Evolutionary conservation across 306 rosid genomes (phyloP).

Genomic region (Calophaca sinica): DNA sequence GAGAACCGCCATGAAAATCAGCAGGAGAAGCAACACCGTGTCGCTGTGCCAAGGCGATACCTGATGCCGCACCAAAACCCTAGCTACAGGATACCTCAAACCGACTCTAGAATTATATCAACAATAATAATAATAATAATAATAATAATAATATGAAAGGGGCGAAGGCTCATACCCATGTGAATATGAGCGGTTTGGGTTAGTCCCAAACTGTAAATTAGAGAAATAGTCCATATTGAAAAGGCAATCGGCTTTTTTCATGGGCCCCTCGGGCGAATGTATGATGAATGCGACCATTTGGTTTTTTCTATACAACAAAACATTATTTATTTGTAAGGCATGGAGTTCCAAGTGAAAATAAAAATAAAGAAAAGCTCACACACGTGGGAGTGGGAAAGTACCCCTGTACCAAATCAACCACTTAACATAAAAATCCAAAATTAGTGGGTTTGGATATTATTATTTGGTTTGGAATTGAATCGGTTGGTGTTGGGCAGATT

Average conservation of each 20-base stretch:
- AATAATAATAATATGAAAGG: no score
- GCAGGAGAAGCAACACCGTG: no score
- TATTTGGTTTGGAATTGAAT: conserved; percentile 44
- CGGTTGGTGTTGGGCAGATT: conserved; percentile 29
- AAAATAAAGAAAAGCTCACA: conserved; percentile 20
- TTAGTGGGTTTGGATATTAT: conserved; percentile 45
- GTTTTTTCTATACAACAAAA: background rate
- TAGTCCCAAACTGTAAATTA: conserved; percentile 23
- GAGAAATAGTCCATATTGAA: conserved; percentile 27
- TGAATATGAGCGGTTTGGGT: background rate
- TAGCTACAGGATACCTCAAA: no score
- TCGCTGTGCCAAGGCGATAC: no score
- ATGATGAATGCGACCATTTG: conserved; percentile 51
- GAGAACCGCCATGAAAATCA: no score
- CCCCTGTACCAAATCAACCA: conserved; percentile 45
- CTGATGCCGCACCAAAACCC: no score
- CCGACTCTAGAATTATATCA: no score
- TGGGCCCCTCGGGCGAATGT: conserved; percentile 48
- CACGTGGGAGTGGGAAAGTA: conserved; percentile 56
- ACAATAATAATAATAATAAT: no score
- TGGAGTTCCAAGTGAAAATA: conserved; percentile 20
- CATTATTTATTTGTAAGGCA: conserved; percentile 41
- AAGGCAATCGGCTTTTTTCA: conserved; percentile 40
- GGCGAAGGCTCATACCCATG: no score
- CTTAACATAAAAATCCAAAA: conserved; percentile 45